Percentiles rank a stretch among this genome's conserved stretches.
Conservation (phyloP, 2,329 filamentous ascomycete genomes). For the Thyridium curvatum region DNA sequence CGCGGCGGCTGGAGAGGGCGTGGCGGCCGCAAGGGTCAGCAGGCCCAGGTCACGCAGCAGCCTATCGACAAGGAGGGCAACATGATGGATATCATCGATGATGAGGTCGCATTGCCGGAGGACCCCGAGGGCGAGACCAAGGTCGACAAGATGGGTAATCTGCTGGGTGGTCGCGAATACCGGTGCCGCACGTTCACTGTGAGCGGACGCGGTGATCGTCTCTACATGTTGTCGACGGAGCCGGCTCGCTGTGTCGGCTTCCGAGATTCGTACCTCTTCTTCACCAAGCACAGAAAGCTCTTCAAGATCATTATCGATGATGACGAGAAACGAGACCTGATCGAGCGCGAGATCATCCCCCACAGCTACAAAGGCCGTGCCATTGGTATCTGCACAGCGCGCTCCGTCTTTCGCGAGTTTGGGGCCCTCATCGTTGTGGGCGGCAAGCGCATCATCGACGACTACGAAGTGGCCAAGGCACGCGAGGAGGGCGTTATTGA, state of each 20-base stretch:
- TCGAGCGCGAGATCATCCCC: constrained; percentile 89
- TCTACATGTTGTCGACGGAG: constrained; percentile 98
- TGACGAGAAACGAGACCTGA: constrained; percentile 94
- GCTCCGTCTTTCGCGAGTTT: constrained; percentile 95
- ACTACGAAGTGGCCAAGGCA: constrained; percentile 77
- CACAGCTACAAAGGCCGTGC: constrained; percentile 98
- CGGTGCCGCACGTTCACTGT: constrained; percentile 94
- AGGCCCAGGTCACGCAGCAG: constrained; percentile 65
- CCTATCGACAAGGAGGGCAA: constrained; percentile 92
- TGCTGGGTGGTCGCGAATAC: constrained; percentile 83
- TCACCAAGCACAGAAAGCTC: constrained; percentile 92
- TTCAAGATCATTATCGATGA: constrained; percentile 98
- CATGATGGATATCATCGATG: constrained; percentile 80
- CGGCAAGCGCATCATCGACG: constrained; percentile 77
- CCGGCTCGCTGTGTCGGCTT: constrained; percentile 95
- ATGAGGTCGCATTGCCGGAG: constrained; percentile 84
- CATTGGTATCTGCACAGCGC: constrained; percentile 92
- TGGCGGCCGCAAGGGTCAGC: constrained; percentile 61
- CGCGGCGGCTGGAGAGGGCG: constrained; percentile 66
- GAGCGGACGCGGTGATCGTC: constrained; percentile 69
- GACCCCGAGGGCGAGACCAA: constrained; percentile 87
- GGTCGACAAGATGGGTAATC: constrained; percentile 81
- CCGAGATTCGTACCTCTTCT: constrained; percentile 96
- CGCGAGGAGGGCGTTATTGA: constrained; percentile 74
- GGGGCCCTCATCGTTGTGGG: constrained; percentile 91